phyloP scores from a whole-genome alignment of 176 grass and related monocot genomes.

The Musa acuminata region DNA sequence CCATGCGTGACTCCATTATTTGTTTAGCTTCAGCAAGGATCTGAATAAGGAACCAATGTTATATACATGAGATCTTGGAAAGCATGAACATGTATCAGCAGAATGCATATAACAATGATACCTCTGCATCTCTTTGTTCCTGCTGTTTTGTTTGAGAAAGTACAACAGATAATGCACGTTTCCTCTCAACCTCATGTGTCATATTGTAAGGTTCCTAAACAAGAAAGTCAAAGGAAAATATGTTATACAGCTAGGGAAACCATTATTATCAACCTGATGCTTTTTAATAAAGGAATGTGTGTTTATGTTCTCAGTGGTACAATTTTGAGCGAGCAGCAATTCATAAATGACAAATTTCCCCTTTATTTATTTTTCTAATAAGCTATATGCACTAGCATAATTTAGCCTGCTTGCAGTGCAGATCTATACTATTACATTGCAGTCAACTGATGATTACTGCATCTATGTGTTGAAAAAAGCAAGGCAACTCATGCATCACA shows the following conservation, averaged over 20 bases:
- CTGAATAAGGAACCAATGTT: conserved; percentile 30
- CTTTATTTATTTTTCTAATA: no score
- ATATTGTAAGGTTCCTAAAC: conserved; percentile 66
- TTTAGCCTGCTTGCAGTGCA: no score
- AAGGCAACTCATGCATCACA: background rate
- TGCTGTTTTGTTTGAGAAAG: conserved; percentile 78
- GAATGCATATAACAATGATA: conserved; percentile 11
- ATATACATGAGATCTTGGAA: conserved; percentile 5
- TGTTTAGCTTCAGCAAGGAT: conserved; percentile 87
- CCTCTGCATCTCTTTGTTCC: conserved; percentile 82
- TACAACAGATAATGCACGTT: conserved; percentile 72
- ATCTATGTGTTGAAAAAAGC: conserved; percentile 17
- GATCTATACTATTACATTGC: no score
- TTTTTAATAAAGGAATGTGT: no score
- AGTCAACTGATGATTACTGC: background rate
- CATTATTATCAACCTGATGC: background rate
- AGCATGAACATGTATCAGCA: background rate
- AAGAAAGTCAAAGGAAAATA: background rate
- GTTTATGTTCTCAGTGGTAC: no score
- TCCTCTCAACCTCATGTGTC: conserved; percentile 78
- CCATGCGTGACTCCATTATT: conserved; percentile 73
- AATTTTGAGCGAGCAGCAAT: no score
- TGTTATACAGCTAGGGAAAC: background rate
- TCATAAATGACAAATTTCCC: no score
- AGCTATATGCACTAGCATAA: no score